Conservation (phyloP, 257 asterid genomes). For the Solanum chmielewskii region DNA sequence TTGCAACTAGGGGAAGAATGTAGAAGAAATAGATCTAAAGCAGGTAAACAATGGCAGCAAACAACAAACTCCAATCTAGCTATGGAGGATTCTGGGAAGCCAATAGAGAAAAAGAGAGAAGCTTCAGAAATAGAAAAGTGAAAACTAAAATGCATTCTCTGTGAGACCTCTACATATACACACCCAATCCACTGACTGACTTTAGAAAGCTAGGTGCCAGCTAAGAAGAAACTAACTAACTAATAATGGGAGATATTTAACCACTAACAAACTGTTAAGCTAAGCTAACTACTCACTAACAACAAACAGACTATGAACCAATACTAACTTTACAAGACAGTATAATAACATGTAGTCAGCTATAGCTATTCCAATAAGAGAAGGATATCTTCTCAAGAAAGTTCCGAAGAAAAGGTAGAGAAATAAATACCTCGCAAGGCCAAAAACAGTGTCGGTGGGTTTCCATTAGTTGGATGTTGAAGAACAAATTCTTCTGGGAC, state of each 20-base stretch:
- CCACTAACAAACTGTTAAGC: neutral
- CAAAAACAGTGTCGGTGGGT: slow-evolving; percentile 87
- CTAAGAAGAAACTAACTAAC: neutral
- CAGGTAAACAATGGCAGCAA: neutral
- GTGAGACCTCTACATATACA: neutral
- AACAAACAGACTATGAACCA: neutral
- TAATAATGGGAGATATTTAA: neutral
- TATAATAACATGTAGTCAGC: neutral
- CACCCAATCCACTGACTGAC: neutral
- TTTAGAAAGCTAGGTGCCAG: neutral
- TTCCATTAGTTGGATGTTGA: slow-evolving; percentile 91
- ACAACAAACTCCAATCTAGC: neutral
- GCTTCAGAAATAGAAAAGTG: neutral
- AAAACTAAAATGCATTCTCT: neutral
- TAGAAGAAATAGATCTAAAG: neutral
- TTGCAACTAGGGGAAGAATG: neutral
- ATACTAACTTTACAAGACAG: neutral
- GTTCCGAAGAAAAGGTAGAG: neutral
- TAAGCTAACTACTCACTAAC: neutral
- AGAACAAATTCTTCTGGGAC: slow-evolving; percentile 90
- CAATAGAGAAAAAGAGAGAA: neutral
- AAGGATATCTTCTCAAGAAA: neutral
- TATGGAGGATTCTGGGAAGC: neutral
- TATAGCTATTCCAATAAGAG: neutral
- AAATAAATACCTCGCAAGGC: slow-evolving; percentile 54